A percentile compares a stretch with the other conserved stretches of the same genome.
phyloP scores from a whole-genome alignment of 345 rosid species.

The Schrenkiella parvula region DNA sequence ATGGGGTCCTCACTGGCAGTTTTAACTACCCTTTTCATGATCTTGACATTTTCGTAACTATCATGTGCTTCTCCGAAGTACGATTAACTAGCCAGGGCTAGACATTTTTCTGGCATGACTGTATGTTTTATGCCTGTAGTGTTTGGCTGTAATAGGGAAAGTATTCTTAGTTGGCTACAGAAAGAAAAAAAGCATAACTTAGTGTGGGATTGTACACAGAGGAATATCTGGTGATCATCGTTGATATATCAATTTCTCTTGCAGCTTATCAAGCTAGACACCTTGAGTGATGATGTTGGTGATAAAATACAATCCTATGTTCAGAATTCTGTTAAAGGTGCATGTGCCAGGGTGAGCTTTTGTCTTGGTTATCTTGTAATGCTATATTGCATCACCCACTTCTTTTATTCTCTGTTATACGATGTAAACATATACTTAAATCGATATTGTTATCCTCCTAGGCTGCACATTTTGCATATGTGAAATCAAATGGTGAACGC shows the following conservation, averaged over 20 bases:
- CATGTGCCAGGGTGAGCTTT: conserved; percentile 60
- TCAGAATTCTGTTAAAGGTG: conserved; percentile 66
- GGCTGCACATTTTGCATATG: conserved; percentile 53
- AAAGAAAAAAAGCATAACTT: neutral
- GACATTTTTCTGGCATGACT: conserved; percentile 3
- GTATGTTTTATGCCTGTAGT: neutral
- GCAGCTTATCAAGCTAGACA: conserved; percentile 50
- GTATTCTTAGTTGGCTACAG: conserved; percentile 5
- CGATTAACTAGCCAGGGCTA: conserved; percentile 1
- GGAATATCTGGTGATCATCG: conserved; percentile 10
- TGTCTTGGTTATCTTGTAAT: conserved; percentile 9
- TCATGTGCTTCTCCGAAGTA: neutral
- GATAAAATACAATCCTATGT: conserved; percentile 57
- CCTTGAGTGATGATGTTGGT: conserved; percentile 40
- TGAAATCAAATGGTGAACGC: conserved; percentile 54
- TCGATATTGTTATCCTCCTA: conserved; percentile 31
- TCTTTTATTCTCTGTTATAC: neutral
- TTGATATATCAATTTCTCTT: conserved; percentile 25
- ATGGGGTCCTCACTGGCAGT: neutral
- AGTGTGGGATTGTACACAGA: neutral
- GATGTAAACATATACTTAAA: neutral
- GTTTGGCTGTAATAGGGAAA: conserved; percentile 1
- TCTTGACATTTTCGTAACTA: neutral
- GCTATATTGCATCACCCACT: neutral
- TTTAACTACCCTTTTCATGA: neutral